Evolutionary conservation across 2,329 filamentous ascomycete species (phyloP).

Genomic region (Ilyonectria destructans): DNA sequence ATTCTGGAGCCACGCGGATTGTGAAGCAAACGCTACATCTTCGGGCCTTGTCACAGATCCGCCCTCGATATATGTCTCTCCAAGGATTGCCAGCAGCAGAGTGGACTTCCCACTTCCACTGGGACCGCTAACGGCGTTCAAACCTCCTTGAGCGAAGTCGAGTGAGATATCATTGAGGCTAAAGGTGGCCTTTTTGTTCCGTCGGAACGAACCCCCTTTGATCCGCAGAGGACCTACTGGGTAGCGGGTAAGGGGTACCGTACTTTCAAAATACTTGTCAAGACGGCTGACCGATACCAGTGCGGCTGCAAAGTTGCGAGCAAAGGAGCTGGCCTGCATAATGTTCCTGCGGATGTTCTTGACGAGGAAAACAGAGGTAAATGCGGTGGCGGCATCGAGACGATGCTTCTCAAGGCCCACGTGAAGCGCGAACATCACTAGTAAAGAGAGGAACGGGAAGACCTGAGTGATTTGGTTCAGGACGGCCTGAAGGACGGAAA

Average conservation of each 20-base stretch:
- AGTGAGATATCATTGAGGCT: constrained; percentile 64
- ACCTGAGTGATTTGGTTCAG: constrained; percentile 67
- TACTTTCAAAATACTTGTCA: constrained; percentile 69
- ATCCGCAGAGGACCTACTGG: constrained; percentile 66
- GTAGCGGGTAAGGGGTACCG: constrained; percentile 64
- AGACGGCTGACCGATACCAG: constrained; percentile 66
- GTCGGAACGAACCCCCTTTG: constrained; percentile 63
- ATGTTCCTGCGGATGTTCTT: constrained; percentile 69
- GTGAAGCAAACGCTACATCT: constrained; percentile 72
- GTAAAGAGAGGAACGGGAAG: constrained; percentile 67
- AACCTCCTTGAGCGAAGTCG: constrained; percentile 67
- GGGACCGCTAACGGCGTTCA: constrained; percentile 70
- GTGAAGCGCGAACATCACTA: constrained; percentile 70
- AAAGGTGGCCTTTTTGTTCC: constrained; percentile 67
- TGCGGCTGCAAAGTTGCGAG: constrained; percentile 54
- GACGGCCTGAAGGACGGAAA: constrained; percentile 64
- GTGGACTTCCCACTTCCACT: constrained; percentile 74
- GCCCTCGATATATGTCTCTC: constrained; percentile 67
- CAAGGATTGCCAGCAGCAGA: constrained; percentile 68
- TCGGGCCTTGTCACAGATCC: constrained; percentile 65
- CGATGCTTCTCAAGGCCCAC: constrained; percentile 64
- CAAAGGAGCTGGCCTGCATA: constrained; percentile 64
- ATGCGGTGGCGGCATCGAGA: constrained; percentile 71
- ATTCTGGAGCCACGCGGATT: constrained; percentile 73
- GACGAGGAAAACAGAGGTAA: constrained; percentile 70